A percentile compares a stretch with the other conserved stretches of the same genome.
These are phyloP conservation scores for Stromatinia cepivora DNA, from an alignment of 2,329 filamentous ascomycete genomes.

Conservation along the genomic window DNA sequence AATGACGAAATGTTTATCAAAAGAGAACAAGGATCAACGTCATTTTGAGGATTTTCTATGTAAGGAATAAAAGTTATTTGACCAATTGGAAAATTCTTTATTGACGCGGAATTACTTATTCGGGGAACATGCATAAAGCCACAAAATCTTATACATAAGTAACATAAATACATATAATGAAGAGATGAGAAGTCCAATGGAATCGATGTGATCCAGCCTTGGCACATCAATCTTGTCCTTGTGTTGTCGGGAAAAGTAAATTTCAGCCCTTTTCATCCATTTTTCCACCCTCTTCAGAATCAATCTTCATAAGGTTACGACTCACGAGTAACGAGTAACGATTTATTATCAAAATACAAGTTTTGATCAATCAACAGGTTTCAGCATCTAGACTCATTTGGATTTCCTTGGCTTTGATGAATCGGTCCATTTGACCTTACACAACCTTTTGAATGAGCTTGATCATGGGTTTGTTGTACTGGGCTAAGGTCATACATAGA, in stretches of 20 bases:
- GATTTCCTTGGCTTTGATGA: not conserved
- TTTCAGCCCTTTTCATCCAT: too few relatives aligned
- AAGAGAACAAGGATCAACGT: slow-evolving; percentile 11
- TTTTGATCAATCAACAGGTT: not conserved
- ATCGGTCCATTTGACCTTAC: slow-evolving; percentile 7
- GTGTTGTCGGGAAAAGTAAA: not conserved
- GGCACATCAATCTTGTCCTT: not conserved
- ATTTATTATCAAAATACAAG: slow-evolving; percentile 1
- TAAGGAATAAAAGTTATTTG: not conserved
- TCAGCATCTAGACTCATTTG: not conserved
- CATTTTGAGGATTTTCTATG: not conserved
- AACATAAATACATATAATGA: not conserved
- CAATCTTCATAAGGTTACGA: not conserved
- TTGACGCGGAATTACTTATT: not conserved
- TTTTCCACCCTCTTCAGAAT: not conserved
- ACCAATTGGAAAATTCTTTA: not conserved
- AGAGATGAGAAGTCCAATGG: not conserved
- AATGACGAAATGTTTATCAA: slow-evolving; percentile 5
- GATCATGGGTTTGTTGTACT: not conserved
- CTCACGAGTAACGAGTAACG: too few relatives aligned
- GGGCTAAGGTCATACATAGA: not conserved
- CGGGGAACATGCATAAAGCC: not conserved
- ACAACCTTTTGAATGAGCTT: not conserved
- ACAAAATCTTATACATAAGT: not conserved
- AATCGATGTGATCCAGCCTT: not conserved